Base-by-base conservation (phyloP, 345 rosid species). In the Conringia planisiliqua region DNA sequence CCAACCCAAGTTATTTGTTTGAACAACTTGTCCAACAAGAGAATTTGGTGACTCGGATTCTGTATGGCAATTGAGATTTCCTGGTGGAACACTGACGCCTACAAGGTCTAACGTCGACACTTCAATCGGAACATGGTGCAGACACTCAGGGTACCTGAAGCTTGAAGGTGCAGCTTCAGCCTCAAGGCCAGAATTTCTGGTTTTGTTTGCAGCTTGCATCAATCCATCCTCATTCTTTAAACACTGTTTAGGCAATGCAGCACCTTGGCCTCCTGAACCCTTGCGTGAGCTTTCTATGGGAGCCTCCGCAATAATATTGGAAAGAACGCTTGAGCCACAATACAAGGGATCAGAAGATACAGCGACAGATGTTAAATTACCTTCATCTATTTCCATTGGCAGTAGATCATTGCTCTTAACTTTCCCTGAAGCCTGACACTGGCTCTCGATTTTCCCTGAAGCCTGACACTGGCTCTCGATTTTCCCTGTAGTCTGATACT, bases 151-250 rank as follows among this genome's bases (percentile, higher is more conserved):
- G 68, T n/a, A 27, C 62, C 71, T 65, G 75, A 74, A 78, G 62
- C 68, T 75, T 22, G 86, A 81, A 76, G 69, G 66, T 46, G 74
- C 68, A 69, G 75, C 77, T 64, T 77, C 78, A 71, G 76, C 80
- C n/a, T 64, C 72, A 20, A 39, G 66, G 38, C 79, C 72, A 63
- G 74, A 51, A 70, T 54, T 71, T 63, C 63, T 66, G 9, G 18
- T 39, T 40, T 51, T 62, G 71, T 59, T 75, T 43, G 81, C 80
- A 77, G 79, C 82, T 75, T 58, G 81, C 74, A 66, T 65, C 63
- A 78, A 42, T 9, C 70, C 79, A 44, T 74, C 79, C 62, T 72
- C 77, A 27, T 62, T 68, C 50, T 81, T 73, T n/a, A 51, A 58
- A 22, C 47, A 68, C 1, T 61, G 72, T 52, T 84, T 81, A 74